A percentile compares a stretch with the other conserved stretches of the same genome.
Conservation (phyloP, 2,329 filamentous ascomycete species). For the Aureobasidium sp. region DNA sequence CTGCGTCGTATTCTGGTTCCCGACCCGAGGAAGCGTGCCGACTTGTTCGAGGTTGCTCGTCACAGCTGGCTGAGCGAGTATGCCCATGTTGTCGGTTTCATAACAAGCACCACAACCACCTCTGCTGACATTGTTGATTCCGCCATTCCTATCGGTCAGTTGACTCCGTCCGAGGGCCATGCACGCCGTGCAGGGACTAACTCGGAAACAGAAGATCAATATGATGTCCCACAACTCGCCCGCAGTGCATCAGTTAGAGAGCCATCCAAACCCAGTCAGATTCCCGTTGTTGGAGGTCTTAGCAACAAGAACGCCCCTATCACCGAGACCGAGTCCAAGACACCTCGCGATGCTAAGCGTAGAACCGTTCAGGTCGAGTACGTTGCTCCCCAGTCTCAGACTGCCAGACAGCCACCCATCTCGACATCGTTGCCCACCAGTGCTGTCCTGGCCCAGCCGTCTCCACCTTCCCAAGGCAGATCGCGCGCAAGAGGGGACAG, state of each 20-base stretch:
- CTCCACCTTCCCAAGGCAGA: slow-evolving; percentile 25
- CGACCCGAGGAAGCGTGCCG: slow-evolving; percentile 87
- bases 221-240: slow-evolving; percentile 58
- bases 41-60: slow-evolving; percentile 92
- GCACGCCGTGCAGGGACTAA: slow-evolving; percentile 12
- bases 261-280: slow-evolving; percentile 58
- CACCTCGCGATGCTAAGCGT: slow-evolving; percentile 74
- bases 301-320: slow-evolving; percentile 67
- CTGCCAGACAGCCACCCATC: slow-evolving; percentile 57
- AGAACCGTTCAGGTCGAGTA: slow-evolving; percentile 97
- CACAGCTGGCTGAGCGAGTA: slow-evolving; percentile 99
- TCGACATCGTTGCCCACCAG: slow-evolving; percentile 25
- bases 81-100: slow-evolving; percentile 91
- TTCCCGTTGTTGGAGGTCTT: slow-evolving; percentile 51
- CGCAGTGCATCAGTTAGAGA: slow-evolving; percentile 91
- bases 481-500: slow-evolving; percentile 50
- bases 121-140: slow-evolving; percentile 78
- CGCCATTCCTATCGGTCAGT: slow-evolving; percentile 54
- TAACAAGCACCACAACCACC: slow-evolving; percentile 89
- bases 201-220: slow-evolving; percentile 38
- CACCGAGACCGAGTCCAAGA: slow-evolving; percentile 61
- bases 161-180: background rate
- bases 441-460: slow-evolving; percentile 14
- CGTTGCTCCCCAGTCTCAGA: slow-evolving; percentile 83
- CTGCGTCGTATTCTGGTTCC: slow-evolving; percentile 89